Percentiles rank a stretch among this genome's conserved stretches.
phyloP scores from a whole-genome alignment of 805 yeast species.

The Isabelozyma heimii region DNA sequence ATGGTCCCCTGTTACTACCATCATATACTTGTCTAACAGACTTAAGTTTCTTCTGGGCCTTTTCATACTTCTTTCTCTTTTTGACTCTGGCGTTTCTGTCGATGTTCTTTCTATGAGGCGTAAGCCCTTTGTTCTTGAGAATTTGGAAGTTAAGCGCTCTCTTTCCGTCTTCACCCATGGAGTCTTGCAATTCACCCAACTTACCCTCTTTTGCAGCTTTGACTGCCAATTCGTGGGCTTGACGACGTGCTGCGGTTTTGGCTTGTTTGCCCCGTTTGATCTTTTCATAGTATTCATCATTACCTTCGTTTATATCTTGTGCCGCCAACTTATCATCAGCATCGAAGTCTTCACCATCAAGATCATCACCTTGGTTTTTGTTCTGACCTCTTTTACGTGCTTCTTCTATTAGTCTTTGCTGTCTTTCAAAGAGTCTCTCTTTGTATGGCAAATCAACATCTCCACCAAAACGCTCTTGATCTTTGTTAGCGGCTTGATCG shows the following conservation, averaged over 20 bases:
- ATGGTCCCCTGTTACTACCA: conserved; percentile 64
- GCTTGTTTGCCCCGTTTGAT: conserved; percentile 46
- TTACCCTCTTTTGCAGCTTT: conserved; percentile 84
- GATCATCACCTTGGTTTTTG: conserved; percentile 53
- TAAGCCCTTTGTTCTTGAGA: conserved; percentile 92
- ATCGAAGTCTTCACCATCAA: conserved; percentile 49
- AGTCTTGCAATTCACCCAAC: conserved; percentile 66
- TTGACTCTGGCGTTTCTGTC: conserved; percentile 94
- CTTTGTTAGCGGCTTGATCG: conserved; percentile 73
- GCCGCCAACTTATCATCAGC: conserved; percentile 47
- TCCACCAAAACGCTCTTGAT: conserved; percentile 51
- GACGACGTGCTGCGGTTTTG: conserved; percentile 53
- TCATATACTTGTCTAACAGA: conserved; percentile 89
- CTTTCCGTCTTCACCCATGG: conserved; percentile 76
- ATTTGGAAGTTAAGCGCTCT: conserved; percentile 95
- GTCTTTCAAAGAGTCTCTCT: conserved; percentile 87
- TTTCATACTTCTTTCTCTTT: conserved; percentile 95
- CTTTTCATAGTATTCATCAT: conserved; percentile 56
- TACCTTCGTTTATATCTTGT: conserved; percentile 43
- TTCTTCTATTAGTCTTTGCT: conserved; percentile 80
- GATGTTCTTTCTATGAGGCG: conserved; percentile 90
- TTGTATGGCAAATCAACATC: conserved; percentile 90
- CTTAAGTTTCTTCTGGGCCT: conserved; percentile 89
- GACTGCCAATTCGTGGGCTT: conserved; percentile 68
- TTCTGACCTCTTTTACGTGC: conserved; percentile 65